These are phyloP conservation scores for Tolypocladium album DNA, from an alignment of 2,329 filamentous ascomycete species.

Conservation along the genomic window DNA sequence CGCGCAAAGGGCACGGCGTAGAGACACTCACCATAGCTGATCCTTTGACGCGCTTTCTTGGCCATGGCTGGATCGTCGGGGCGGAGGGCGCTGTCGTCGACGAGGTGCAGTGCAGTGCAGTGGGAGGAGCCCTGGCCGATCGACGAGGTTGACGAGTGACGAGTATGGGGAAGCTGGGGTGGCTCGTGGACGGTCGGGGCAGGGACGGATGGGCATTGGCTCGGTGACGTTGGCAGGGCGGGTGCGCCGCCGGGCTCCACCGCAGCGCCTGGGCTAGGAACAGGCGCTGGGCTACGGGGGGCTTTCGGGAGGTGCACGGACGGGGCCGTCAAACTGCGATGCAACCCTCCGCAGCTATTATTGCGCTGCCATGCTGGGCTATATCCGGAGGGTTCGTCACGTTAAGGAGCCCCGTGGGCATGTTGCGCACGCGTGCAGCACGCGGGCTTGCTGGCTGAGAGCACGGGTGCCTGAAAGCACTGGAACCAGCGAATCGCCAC, in stretches of 20 bases:
- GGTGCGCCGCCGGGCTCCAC: not conserved
- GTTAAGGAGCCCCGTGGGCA: no score
- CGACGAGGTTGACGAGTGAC: not conserved
- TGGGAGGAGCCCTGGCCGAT: not conserved
- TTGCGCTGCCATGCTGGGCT: no score
- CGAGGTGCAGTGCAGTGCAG: not conserved
- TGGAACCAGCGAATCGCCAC: no score
- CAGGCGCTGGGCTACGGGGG: not conserved
- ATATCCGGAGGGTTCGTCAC: no score
- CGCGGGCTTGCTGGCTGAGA: not conserved
- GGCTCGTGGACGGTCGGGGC: not conserved
- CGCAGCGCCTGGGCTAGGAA: not conserved
- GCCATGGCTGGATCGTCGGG: slow-evolving; percentile 34
- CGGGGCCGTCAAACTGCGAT: not conserved
- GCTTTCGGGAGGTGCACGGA: not conserved
- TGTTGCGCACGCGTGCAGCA: not conserved
- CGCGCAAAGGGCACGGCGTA: not conserved
- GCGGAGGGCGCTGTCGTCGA: not conserved
- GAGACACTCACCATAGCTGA: slow-evolving; percentile 50
- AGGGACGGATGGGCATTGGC: not conserved
- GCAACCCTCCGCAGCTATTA: not conserved
- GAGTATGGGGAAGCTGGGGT: not conserved
- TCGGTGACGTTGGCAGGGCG: not conserved
- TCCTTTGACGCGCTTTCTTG: slow-evolving; percentile 58
- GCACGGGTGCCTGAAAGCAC: not conserved